A percentile compares a stretch with the other conserved stretches of the same genome.
phyloP scores from a whole-genome alignment of 208 protist species.

The Wallacemonas sp. region DNA sequence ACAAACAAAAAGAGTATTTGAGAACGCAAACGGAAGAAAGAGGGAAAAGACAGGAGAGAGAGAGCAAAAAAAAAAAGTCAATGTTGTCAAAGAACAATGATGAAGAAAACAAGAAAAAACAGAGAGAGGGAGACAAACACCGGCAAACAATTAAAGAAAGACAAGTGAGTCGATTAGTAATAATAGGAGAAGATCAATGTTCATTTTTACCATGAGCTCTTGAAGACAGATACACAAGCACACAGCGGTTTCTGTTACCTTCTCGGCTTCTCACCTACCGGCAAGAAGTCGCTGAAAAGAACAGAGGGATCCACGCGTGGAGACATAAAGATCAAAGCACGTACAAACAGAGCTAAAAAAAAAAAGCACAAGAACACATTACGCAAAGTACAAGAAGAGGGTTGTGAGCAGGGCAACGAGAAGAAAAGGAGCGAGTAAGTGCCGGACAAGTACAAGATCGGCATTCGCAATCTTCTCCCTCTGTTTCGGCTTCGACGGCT shows the following conservation, averaged over 20 bases:
- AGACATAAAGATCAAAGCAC: too few species aligned
- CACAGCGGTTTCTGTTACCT: too few species aligned
- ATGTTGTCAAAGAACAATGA: slow-evolving; percentile 15
- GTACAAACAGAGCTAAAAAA: too few species aligned
- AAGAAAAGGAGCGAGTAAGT: background rate
- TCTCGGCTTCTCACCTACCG: too few species aligned
- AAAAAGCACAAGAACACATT: background rate
- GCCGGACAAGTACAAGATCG: background rate
- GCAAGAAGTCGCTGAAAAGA: too few species aligned
- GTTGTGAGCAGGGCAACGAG: slow-evolving; percentile 1
- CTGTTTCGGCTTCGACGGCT: background rate
- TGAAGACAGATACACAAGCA: slow-evolving; percentile 3
- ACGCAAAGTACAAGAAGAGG: slow-evolving; percentile 12
- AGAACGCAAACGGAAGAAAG: slow-evolving; percentile 4
- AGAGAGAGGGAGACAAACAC: slow-evolving; percentile 7
- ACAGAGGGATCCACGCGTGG: too few species aligned
- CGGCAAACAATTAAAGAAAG: background rate
- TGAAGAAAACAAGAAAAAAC: slow-evolving; percentile 5
- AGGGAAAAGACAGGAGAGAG: background rate
- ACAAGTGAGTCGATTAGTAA: too few species aligned
- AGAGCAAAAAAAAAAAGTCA: slow-evolving; percentile 13
- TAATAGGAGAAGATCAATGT: too few species aligned
- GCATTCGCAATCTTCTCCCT: background rate
- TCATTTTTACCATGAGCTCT: too few species aligned
- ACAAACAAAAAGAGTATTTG: slow-evolving; percentile 15